phyloP scores from a whole-genome alignment of 2,329 filamentous ascomycete species.

The Helminthosporium solani region DNA sequence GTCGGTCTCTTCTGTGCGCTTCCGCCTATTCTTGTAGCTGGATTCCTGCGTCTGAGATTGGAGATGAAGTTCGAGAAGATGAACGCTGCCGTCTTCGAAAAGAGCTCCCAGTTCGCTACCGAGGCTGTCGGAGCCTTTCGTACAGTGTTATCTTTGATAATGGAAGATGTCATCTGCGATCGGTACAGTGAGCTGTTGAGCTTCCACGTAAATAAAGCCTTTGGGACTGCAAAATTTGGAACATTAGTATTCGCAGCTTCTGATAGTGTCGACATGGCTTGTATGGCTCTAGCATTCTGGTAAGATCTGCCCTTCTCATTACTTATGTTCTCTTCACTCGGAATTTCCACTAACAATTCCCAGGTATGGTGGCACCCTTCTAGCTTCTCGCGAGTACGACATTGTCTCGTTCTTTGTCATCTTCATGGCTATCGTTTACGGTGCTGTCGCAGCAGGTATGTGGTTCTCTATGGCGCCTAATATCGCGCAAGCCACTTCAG shows the following conservation, averaged over 20 bases:
- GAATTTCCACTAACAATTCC: background rate
- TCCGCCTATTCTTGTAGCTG: conserved; percentile 52
- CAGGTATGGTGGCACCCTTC: conserved; percentile 43
- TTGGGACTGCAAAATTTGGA: conserved; percentile 61
- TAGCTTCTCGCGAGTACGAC: conserved; percentile 50
- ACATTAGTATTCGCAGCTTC: conserved; percentile 68
- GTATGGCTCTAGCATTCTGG: conserved; percentile 64
- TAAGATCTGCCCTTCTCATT: conserved; percentile 24
- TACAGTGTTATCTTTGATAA: conserved; percentile 68
- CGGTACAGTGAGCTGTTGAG: conserved; percentile 62
- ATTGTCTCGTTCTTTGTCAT: conserved; percentile 53
- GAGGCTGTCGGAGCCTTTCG: conserved; percentile 74
- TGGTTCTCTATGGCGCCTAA: conserved; percentile 52
- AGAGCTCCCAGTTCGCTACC: conserved; percentile 72
- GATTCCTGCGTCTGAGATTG: conserved; percentile 54
- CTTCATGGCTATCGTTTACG: conserved; percentile 54
- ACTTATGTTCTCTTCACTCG: background rate
- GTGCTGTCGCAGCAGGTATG: conserved; percentile 38
- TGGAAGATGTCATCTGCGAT: conserved; percentile 65
- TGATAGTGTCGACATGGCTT: conserved; percentile 65
- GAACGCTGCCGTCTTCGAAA: conserved; percentile 66
- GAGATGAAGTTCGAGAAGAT: conserved; percentile 69
- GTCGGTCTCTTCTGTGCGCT: conserved; percentile 63
- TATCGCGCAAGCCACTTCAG: conserved; percentile 40
- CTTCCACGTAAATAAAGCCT: conserved; percentile 61